Evolutionary conservation across 192 early-diverging fungal genomes (phyloP), one percentile per base, ranked within the genome.

Genomic region (Backusella circina): DNA sequence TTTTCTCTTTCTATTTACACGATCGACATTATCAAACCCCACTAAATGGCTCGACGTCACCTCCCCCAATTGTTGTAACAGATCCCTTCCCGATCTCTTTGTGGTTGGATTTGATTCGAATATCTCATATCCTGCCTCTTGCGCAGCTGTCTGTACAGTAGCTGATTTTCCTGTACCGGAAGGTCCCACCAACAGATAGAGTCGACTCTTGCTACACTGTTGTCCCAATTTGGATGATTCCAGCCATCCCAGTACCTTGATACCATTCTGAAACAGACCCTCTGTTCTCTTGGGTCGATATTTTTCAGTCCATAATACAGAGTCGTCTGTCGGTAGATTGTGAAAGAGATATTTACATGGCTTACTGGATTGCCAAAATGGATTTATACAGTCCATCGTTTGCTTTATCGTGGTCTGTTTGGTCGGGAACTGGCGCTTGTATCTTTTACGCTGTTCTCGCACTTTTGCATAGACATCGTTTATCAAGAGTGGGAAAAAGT

Each of bases 1-100:
- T 26, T 37, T 37, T 26, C 21, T 30, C 18, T 36, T 33, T 57
- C 33, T 50, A 35, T 61, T 65, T 37, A 65, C 50, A 31, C 57
- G 54, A 30, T 65, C 32, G 8, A 69, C 77, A n/a, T 74, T 44
- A 23, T 80, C 74, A 50, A 87, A 84, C 3, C 77, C 71, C 5
- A 96, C 91, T n/a, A 85, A 87, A 67, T 96, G 95, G 57, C 88
- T 94, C 65, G 88, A 79, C 0, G 93, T 92, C 69, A 91, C 90
- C 67, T 94, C 93, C 3, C 90, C 89, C 0, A 95, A 77, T 13
- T 87, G 68, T 3, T 77, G 83, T 38, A 89, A 21, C 0, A 96
- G 75, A n/a, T 94, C 92, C 67, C 91, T 93, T 30, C 91, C 91
- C 12, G 86, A 89, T 31, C 95, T 87, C 26, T 86, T 81, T 73